Percentiles rank a stretch among this genome's conserved stretches.
These are phyloP conservation scores for Metschnikowia kunwiensis DNA, from an alignment of 805 yeast species.

Conservation along the genomic window DNA sequence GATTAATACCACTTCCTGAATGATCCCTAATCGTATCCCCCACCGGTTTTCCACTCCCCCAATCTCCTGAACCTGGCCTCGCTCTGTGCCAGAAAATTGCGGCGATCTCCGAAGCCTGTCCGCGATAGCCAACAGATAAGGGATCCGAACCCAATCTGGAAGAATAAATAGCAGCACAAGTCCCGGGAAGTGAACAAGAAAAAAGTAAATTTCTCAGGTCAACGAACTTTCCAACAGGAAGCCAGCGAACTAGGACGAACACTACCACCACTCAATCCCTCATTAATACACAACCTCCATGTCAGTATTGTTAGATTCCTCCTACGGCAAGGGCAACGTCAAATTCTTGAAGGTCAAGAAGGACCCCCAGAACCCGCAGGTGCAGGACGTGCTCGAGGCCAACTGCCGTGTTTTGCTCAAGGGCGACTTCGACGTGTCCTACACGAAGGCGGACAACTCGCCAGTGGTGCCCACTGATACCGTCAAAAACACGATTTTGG, in stretches of 20 bases:
- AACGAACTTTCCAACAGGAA: no score
- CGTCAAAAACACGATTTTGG: slow-evolving; percentile 80
- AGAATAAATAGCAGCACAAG: background rate
- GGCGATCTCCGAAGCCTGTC: slow-evolving; percentile 6
- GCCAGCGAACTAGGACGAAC: no score
- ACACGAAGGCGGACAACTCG: slow-evolving; percentile 83
- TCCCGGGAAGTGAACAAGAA: no score
- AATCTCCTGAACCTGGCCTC: no score
- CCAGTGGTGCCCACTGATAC: slow-evolving; percentile 94
- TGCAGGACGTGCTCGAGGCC: slow-evolving; percentile 83
- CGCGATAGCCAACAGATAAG: background rate
- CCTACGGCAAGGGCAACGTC: slow-evolving; percentile 92
- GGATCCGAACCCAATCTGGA: background rate
- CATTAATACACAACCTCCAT: slow-evolving; percentile 1
- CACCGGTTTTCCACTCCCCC: no score
- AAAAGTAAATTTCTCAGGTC: no score
- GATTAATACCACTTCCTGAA: no score
- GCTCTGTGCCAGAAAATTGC: slow-evolving; percentile 4
- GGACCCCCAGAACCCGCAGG: slow-evolving; percentile 65
- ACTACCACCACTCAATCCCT: background rate
- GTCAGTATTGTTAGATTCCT: slow-evolving; percentile 37
- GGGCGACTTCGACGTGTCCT: slow-evolving; percentile 77
- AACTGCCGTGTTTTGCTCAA: slow-evolving; percentile 71
- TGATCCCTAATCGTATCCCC: no score
- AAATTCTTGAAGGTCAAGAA: slow-evolving; percentile 86